phyloP scores from a whole-genome alignment of 2,329 filamentous ascomycete genomes.

The Emergomyces pasteurianus region DNA sequence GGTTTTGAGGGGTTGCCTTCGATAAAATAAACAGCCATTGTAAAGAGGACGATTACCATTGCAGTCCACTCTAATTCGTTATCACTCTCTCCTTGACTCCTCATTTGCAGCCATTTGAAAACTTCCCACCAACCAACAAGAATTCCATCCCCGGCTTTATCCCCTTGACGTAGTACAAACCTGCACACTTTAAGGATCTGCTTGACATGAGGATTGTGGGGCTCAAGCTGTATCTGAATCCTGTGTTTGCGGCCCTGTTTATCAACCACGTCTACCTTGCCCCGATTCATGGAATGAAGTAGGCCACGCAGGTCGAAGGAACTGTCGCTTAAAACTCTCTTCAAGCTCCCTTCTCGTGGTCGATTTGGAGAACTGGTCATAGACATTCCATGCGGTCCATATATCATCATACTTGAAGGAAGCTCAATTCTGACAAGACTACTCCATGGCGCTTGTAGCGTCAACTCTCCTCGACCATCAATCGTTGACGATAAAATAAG shows the following conservation, averaged over 20 bases:
- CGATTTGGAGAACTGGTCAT: slow-evolving; percentile 40
- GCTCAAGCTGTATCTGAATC: slow-evolving; percentile 55
- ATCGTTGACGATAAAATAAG: slow-evolving; percentile 56
- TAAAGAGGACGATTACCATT: slow-evolving; percentile 50
- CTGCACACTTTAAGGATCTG: slow-evolving; percentile 51
- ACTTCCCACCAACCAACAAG: slow-evolving; percentile 62
- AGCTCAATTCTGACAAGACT: slow-evolving; percentile 55
- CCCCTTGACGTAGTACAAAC: slow-evolving; percentile 49
- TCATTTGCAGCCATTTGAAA: slow-evolving; percentile 50
- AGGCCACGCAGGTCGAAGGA: slow-evolving; percentile 38
- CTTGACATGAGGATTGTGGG: slow-evolving; percentile 49
- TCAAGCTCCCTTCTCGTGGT: slow-evolving; percentile 42
- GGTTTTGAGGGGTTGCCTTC: slow-evolving; percentile 22
- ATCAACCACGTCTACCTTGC: slow-evolving; percentile 56
- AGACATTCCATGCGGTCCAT: slow-evolving; percentile 49
- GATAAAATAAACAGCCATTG: slow-evolving; percentile 51
- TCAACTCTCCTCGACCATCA: slow-evolving; percentile 53
- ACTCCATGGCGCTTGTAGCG: slow-evolving; percentile 65
- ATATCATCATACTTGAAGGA: slow-evolving; percentile 44
- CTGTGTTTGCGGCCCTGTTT: slow-evolving; percentile 52
- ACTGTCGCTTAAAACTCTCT: slow-evolving; percentile 34
- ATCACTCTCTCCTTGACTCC: slow-evolving; percentile 34
- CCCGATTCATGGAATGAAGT: slow-evolving; percentile 46
- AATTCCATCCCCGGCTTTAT: slow-evolving; percentile 46
- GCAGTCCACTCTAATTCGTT: slow-evolving; percentile 58